These are phyloP conservation scores for Obba rivulosa DNA, from an alignment of 768 basidiomycete genomes.

Conservation along the genomic window DNA sequence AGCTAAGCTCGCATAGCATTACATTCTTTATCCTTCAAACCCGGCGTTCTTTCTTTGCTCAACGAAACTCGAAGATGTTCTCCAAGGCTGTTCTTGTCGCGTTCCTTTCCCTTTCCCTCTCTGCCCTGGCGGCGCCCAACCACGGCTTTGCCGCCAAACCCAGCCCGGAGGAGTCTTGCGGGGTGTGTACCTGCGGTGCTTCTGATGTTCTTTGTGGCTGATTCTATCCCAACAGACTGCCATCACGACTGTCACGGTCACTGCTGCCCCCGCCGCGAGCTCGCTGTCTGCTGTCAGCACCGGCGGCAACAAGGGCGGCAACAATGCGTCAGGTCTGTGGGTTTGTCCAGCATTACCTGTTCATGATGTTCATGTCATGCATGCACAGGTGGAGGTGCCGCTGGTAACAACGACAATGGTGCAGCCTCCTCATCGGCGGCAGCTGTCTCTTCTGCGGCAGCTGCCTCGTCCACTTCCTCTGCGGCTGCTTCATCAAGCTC, in stretches of 20 bases:
- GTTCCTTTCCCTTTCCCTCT: conserved; percentile 35
- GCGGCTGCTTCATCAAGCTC: neutral
- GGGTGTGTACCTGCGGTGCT: neutral
- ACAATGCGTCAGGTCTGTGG: neutral
- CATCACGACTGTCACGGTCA: neutral
- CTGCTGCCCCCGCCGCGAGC: neutral
- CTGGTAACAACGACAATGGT: neutral
- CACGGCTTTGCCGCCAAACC: conserved; percentile 8
- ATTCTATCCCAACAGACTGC: neutral
- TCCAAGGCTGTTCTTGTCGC: conserved; percentile 34
- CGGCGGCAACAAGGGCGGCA: conserved; percentile 15
- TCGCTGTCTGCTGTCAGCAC: conserved; percentile 6
- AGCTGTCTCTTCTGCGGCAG: neutral
- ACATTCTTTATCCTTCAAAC: conserved; percentile 23
- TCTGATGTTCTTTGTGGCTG: conserved; percentile 7
- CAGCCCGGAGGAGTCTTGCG: neutral
- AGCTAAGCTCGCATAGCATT: conserved; percentile 26
- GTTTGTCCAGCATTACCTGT: too few species aligned
- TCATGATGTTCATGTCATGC: too few species aligned
- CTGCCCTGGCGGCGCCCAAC: conserved; percentile 30
- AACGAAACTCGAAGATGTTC: conserved; percentile 32
- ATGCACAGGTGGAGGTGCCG: neutral
- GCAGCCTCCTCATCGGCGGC: neutral
- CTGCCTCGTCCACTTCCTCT: neutral
- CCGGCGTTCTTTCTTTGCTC: conserved; percentile 17